These are phyloP conservation scores for Quercus suber DNA, from an alignment of 306 rosid genomes.

Conservation along the genomic window DNA sequence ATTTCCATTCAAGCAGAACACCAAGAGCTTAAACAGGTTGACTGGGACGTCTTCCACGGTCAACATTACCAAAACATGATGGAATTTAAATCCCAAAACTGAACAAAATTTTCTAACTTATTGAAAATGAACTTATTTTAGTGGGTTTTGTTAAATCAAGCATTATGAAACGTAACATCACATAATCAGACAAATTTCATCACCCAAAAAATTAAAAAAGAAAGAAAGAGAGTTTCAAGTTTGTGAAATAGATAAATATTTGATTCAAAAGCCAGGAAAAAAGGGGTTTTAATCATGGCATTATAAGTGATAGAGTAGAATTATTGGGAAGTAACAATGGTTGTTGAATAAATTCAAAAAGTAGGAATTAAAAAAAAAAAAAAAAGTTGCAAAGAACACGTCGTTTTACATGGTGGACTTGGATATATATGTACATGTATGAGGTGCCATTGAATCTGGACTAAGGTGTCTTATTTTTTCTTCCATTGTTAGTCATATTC, in stretches of 20 bases:
- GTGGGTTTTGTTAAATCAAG: slow-evolving; percentile 22
- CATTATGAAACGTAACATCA: not conserved
- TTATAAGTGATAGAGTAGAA: slow-evolving; percentile 2
- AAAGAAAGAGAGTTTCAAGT: not conserved
- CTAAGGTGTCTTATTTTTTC: slow-evolving; percentile 29
- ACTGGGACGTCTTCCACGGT: not conserved
- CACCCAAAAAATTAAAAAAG: not conserved
- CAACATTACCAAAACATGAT: not conserved
- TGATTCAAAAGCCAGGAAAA: slow-evolving; percentile 17
- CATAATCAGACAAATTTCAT: slow-evolving; percentile 3
- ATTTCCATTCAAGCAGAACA: not conserved
- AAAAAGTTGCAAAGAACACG: slow-evolving; percentile 23
- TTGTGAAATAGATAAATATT: not conserved
- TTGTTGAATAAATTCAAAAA: slow-evolving; percentile 20
- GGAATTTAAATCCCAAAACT: slow-evolving; percentile 12
- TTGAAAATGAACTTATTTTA: slow-evolving; percentile 10
- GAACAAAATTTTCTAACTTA: not conserved
- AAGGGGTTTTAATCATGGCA: not conserved
- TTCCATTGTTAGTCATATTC: slow-evolving; percentile 23
- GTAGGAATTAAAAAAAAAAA: not conserved
- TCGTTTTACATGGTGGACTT: slow-evolving; percentile 55
- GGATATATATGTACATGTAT: not conserved
- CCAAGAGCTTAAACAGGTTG: not conserved
- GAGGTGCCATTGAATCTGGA: slow-evolving; percentile 65
- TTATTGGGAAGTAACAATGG: slow-evolving; percentile 15